Conservation (phyloP, 2,329 filamentous ascomycete genomes). For the Paecilomyces sp. region DNA sequence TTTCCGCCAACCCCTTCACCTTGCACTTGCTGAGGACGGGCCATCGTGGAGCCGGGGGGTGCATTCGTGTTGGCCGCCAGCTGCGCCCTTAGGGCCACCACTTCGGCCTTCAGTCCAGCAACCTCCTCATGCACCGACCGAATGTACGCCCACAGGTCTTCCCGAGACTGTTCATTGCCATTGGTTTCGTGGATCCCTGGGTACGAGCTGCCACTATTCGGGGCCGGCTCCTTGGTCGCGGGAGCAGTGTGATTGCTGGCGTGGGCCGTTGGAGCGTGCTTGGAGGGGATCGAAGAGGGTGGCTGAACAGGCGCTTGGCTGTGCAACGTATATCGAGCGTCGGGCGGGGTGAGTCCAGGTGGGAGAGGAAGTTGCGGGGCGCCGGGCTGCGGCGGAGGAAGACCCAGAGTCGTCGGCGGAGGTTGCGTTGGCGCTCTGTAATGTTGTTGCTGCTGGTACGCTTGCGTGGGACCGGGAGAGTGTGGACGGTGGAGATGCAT, state of each 20-base stretch:
- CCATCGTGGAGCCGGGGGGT: constrained; percentile 1
- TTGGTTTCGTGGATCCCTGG: constrained; percentile 13
- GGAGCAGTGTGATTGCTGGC: constrained; percentile 26
- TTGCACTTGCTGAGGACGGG: not conserved
- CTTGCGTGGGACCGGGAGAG: constrained; percentile 36
- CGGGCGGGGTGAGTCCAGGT: constrained; percentile 34
- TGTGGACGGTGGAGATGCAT: constrained; percentile 33
- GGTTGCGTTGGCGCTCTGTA: constrained; percentile 13
- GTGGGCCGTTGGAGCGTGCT: constrained; percentile 27
- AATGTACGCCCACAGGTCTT: constrained; percentile 39
- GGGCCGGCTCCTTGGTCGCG: constrained; percentile 17
- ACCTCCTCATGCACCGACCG: constrained; percentile 37
- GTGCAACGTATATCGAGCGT: constrained; percentile 37
- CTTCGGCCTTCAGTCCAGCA: constrained; percentile 33
- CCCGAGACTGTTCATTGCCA: constrained; percentile 21
- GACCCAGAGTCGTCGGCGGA: constrained; percentile 16
- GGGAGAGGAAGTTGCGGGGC: constrained; percentile 38
- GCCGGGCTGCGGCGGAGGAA: constrained; percentile 31
- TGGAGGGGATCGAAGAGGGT: constrained; percentile 22
- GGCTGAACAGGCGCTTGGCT: constrained; percentile 28
- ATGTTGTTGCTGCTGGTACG: constrained; percentile 30
- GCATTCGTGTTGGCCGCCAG: constrained; percentile 18
- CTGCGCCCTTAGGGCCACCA: constrained; percentile 33
- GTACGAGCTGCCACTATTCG: constrained; percentile 11
- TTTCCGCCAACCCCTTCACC: not conserved